Percentiles rank a stretch among this genome's conserved stretches.
Conservation (phyloP, 345 rosid species). For the Citrus hindsii region DNA sequence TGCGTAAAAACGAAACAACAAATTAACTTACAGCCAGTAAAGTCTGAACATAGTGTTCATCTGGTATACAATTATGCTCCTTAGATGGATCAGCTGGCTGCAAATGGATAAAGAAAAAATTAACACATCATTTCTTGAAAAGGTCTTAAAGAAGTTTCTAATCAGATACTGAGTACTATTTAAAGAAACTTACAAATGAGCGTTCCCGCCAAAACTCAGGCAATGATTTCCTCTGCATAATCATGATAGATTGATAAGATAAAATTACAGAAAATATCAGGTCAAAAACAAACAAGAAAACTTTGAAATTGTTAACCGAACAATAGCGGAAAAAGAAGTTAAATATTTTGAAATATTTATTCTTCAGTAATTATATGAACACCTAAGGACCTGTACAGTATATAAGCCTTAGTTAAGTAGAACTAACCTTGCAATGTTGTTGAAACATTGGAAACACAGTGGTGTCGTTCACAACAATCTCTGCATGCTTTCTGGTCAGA, state of each 20-base stretch:
- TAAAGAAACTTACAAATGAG: constrained; percentile 56
- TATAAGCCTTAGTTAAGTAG: constrained; percentile 23
- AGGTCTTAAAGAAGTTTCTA: not conserved
- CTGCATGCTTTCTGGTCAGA: constrained; percentile 85
- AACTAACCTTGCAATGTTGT: constrained; percentile 85
- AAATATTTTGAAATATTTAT: not conserved
- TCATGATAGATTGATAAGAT: constrained; percentile 4
- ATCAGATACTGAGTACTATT: not conserved
- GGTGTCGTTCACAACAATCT: constrained; percentile 71
- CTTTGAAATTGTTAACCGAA: not conserved
- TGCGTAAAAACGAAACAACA: not conserved
- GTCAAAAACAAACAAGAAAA: constrained; percentile 5
- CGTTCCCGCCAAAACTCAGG: constrained; percentile 96
- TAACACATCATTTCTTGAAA: too few species aligned
- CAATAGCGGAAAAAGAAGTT: not conserved
- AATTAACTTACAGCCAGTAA: constrained; percentile 69
- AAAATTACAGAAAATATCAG: not conserved
- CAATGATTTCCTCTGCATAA: constrained; percentile 72
- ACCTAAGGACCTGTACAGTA: not conserved
- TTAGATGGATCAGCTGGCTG: constrained; percentile 76
- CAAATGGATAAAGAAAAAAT: constrained; percentile 16
- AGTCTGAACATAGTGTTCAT: constrained; percentile 96
- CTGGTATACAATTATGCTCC: constrained; percentile 97
- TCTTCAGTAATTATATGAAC: not conserved
- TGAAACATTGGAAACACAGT: constrained; percentile 83